phyloP scores from a whole-genome alignment of 2,329 filamentous ascomycete species.

The Phyllosticta citribraziliensis region DNA sequence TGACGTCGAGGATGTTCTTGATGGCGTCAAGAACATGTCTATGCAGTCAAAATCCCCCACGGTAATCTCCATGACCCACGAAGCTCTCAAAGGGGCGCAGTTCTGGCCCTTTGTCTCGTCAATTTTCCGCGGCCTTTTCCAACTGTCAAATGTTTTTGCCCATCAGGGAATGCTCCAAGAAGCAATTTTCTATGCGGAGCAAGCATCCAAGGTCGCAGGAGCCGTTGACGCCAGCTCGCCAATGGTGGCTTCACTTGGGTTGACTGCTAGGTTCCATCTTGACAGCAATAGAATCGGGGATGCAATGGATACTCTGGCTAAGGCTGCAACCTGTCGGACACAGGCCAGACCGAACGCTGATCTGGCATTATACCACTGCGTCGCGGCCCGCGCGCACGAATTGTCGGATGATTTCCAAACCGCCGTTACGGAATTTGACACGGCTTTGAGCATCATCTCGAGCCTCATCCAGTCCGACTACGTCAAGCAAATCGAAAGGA shows the following conservation, averaged over 20 bases:
- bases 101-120: constrained; percentile 74
- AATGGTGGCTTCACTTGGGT: constrained; percentile 34
- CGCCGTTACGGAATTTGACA: constrained; percentile 40
- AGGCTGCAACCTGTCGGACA: constrained; percentile 37
- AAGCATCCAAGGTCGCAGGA: constrained; percentile 66
- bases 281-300: constrained; percentile 41
- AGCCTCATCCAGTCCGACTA: constrained; percentile 29
- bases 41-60: constrained; percentile 22
- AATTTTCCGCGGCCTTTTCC: constrained; percentile 60
- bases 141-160: constrained; percentile 68
- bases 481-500: constrained; percentile 19
- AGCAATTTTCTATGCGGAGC: constrained; percentile 77
- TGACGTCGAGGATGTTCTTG: constrained; percentile 15
- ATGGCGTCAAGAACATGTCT: constrained; percentile 18
- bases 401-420: constrained; percentile 37
- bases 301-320: constrained; percentile 42
- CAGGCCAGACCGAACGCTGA: constrained; percentile 42
- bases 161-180: constrained; percentile 83
- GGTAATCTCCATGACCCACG: constrained; percentile 34
- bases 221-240: constrained; percentile 54
- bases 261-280: constrained; percentile 39
- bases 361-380: constrained; percentile 41
- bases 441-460: constrained; percentile 36
- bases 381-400: constrained; percentile 41
- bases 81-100: constrained; percentile 47